These are phyloP conservation scores for Spergularia marina DNA, from an alignment of 148 eudicot genomes.

Conservation along the genomic window DNA sequence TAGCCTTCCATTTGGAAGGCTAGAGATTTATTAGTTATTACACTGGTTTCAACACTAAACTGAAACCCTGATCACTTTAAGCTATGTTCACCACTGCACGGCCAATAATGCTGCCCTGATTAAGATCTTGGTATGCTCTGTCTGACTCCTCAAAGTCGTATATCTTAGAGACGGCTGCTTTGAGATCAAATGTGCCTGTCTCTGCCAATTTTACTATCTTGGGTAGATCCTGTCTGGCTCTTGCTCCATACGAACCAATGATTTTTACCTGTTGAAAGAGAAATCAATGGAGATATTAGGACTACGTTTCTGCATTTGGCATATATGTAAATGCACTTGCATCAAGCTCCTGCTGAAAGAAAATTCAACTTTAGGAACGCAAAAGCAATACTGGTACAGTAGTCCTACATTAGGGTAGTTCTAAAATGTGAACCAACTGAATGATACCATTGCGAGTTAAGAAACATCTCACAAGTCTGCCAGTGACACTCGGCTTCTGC, in stretches of 20 bases:
- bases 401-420: too few relatives aligned
- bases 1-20: not conserved
- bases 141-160: conserved; percentile 76
- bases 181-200: conserved; percentile 73
- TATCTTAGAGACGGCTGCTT: conserved; percentile 75
- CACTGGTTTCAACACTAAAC: not conserved
- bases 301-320: too few relatives aligned
- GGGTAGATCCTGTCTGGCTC: conserved; percentile 97
- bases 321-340: too few relatives aligned
- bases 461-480: too few relatives aligned
- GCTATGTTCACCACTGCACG: conserved; percentile 86
- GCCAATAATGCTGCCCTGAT: conserved; percentile 69
- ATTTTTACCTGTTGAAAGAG: conserved; percentile 65
- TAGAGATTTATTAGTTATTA: conserved; percentile 3
- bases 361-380: too few relatives aligned
- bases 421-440: too few relatives aligned
- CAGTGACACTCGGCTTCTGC: too few relatives aligned
- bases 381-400: too few relatives aligned
- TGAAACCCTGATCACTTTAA: not conserved
- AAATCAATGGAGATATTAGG: too few relatives aligned
- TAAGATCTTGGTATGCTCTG: conserved; percentile 74
- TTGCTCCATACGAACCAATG: conserved; percentile 90
- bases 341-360: too few relatives aligned
- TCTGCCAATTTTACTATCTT: conserved; percentile 87
- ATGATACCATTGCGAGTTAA: too few relatives aligned